These are phyloP conservation scores for Sphenostylis stenocarpa DNA, from an alignment of 306 rosid genomes.

Conservation along the genomic window DNA sequence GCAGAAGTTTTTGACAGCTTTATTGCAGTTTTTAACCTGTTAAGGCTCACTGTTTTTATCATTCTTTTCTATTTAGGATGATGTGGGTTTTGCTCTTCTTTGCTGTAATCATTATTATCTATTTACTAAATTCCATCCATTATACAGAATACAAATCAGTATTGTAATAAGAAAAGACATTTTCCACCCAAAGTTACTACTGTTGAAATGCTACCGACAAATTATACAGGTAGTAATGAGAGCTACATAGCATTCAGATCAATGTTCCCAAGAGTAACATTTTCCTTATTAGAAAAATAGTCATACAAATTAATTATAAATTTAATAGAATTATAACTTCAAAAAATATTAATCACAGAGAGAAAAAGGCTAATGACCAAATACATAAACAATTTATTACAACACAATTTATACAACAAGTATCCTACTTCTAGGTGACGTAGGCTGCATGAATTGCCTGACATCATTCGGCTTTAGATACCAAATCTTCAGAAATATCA, in stretches of 20 bases:
- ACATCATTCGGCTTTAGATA: background rate
- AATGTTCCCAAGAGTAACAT: background rate
- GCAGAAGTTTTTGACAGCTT: background rate
- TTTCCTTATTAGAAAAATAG: background rate
- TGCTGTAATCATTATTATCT: background rate
- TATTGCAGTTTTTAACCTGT: background rate
- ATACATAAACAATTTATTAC: background rate
- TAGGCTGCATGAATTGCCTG: background rate
- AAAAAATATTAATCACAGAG: background rate
- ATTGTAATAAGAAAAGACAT: too few relatives aligned
- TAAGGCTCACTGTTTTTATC: background rate
- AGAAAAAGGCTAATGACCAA: background rate
- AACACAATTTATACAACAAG: constrained; percentile 3
- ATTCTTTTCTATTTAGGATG: background rate
- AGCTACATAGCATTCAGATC: background rate
- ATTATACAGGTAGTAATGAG: background rate
- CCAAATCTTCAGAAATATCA: background rate
- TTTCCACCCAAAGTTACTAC: too few relatives aligned
- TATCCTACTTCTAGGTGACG: background rate
- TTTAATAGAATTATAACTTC: background rate
- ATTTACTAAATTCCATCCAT: background rate
- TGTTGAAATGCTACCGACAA: background rate
- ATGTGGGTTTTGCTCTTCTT: background rate
- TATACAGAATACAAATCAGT: too few relatives aligned
- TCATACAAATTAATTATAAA: background rate